Evolutionary conservation across 2,329 filamentous ascomycete genomes (phyloP).

Genomic region (Epichloe coenophiala): DNA sequence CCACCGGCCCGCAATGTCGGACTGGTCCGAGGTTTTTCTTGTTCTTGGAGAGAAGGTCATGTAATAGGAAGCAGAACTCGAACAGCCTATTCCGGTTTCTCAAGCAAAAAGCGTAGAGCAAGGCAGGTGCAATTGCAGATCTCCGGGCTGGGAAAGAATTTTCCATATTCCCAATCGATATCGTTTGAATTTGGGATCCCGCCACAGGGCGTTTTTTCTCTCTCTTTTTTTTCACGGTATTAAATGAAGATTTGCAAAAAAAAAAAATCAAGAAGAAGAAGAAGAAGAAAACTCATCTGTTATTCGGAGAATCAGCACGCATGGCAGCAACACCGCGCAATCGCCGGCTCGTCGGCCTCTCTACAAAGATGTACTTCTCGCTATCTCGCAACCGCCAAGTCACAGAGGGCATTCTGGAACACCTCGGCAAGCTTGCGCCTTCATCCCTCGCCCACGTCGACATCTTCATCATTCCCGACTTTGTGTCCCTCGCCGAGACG

Average conservation of each 20-base stretch:
- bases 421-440: slow-evolving; percentile 27
- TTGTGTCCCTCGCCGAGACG: slow-evolving; percentile 49
- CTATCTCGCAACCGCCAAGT: slow-evolving; percentile 47
- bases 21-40: too few species aligned
- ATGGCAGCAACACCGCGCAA: slow-evolving; percentile 9
- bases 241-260: not conserved
- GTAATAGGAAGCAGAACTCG: too few species aligned
- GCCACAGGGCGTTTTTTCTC: too few species aligned
- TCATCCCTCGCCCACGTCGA: slow-evolving; percentile 40
- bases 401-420: slow-evolving; percentile 33
- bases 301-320: not conserved
- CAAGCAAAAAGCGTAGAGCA: too few species aligned
- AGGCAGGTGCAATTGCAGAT: too few species aligned
- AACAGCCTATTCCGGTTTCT: too few species aligned
- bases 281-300: not conserved
- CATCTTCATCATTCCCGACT: slow-evolving; percentile 68
- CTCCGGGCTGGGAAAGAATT: too few species aligned
- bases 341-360: slow-evolving; percentile 57
- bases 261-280: not conserved
- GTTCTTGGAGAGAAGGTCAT: too few species aligned
- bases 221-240: too few species aligned
- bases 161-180: too few species aligned
- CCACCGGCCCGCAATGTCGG: too few species aligned
- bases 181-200: too few species aligned
- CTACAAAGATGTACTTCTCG: slow-evolving; percentile 71